Conservation (phyloP, 805 yeast genomes). For the Zygoascus tannicola region DNA sequence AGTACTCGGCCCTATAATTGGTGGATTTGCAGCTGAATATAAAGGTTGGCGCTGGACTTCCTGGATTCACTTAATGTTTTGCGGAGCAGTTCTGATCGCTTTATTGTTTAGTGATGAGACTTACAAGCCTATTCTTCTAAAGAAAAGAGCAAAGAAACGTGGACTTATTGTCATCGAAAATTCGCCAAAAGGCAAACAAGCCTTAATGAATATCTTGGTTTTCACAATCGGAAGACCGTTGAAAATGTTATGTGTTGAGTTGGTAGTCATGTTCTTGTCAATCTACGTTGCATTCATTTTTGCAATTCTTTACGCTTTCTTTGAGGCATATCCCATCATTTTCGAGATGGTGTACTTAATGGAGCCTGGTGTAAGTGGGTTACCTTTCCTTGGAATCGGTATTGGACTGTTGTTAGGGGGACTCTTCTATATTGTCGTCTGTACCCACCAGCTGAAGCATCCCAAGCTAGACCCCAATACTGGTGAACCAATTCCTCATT, state of each 20-base stretch:
- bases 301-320: constrained; percentile 2
- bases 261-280: neutral
- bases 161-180: neutral
- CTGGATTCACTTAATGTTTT: constrained; percentile 6
- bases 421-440: constrained; percentile 17
- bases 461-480: neutral
- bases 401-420: constrained; percentile 30
- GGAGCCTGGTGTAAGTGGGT: constrained; percentile 15
- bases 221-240: neutral
- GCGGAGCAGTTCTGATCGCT: neutral
- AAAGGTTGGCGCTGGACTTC: constrained; percentile 46
- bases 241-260: neutral
- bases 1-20: constrained; percentile 52
- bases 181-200: neutral
- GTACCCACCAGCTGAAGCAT: too few species aligned
- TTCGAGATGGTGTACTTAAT: neutral
- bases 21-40: constrained; percentile 50
- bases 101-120: constrained; percentile 1
- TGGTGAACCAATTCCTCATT: constrained; percentile 20
- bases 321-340: constrained; percentile 4
- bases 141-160: constrained; percentile 3
- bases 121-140: neutral
- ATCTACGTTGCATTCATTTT: constrained; percentile 1
- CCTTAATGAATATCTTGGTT: neutral
- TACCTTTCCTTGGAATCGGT: constrained; percentile 29